These are phyloP conservation scores for Candida boleticola DNA, from an alignment of 805 yeast species.

Conservation along the genomic window DNA sequence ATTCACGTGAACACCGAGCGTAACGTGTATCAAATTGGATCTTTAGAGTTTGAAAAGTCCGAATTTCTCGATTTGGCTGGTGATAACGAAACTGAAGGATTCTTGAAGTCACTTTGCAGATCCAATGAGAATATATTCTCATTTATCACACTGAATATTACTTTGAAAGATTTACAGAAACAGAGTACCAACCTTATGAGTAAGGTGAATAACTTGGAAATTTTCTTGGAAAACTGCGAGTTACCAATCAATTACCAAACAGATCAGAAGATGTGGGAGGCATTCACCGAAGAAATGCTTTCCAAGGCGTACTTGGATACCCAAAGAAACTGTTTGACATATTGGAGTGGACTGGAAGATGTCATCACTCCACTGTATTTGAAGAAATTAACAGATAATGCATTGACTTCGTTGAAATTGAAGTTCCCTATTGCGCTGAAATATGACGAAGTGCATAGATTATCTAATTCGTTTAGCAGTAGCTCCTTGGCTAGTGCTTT, in stretches of 20 bases:
- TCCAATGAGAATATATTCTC: constrained; percentile 33
- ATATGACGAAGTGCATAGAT: constrained; percentile 11
- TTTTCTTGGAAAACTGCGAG: constrained; percentile 30
- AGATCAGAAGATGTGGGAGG: constrained; percentile 32
- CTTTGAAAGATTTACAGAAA: constrained; percentile 42
- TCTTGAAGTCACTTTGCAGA: constrained; percentile 42
- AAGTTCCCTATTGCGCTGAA: constrained; percentile 23
- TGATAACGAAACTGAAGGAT: constrained; percentile 54
- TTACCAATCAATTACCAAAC: constrained; percentile 27
- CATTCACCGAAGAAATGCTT: constrained; percentile 31
- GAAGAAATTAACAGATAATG: constrained; percentile 31
- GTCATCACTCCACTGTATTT: constrained; percentile 20
- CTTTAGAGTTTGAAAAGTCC: constrained; percentile 49
- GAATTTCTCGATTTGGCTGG: constrained; percentile 43
- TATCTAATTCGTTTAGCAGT: constrained; percentile 21
- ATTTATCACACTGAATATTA: constrained; percentile 41
- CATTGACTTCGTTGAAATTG: constrained; percentile 28
- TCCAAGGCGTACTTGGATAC: constrained; percentile 30
- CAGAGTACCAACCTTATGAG: constrained; percentile 32
- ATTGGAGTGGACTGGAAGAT: constrained; percentile 18
- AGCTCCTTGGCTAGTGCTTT: constrained; percentile 22
- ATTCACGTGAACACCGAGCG: constrained; percentile 23
- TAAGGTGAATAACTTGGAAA: constrained; percentile 29
- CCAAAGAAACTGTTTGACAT: constrained; percentile 28
- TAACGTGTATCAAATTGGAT: constrained; percentile 43